A percentile compares a stretch with the other conserved stretches of the same genome.
Conservation (phyloP, 2,329 filamentous ascomycete species). For the Cadophora sp. region DNA sequence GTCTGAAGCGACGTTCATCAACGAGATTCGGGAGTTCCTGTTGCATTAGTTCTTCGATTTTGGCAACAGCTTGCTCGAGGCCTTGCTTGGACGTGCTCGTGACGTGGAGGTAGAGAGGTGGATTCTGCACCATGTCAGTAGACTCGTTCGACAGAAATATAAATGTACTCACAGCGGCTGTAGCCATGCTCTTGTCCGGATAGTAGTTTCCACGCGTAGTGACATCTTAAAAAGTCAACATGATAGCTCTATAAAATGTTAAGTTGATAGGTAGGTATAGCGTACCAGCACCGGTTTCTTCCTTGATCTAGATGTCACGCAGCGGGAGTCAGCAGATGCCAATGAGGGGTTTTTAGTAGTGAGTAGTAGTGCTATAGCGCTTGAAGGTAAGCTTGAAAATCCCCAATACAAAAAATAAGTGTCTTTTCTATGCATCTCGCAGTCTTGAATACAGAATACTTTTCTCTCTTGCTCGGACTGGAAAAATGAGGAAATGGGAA, state of each 20-base stretch:
- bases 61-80: slow-evolving; percentile 84
- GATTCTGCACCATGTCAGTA: slow-evolving; percentile 66
- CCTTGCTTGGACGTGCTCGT: slow-evolving; percentile 92
- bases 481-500: slow-evolving; percentile 11
- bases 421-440: slow-evolving; percentile 28
- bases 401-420: slow-evolving; percentile 55
- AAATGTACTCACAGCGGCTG: slow-evolving; percentile 73
- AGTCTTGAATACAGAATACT: slow-evolving; percentile 45
- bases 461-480: slow-evolving; percentile 24
- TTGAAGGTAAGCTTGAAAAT: slow-evolving; percentile 73
- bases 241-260: slow-evolving; percentile 51
- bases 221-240: slow-evolving; percentile 84
- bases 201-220: slow-evolving; percentile 97
- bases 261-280: slow-evolving; percentile 56
- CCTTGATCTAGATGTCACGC: slow-evolving; percentile 97
- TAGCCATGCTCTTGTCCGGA: slow-evolving; percentile 97
- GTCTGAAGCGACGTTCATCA: slow-evolving; percentile 90
- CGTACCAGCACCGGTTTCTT: slow-evolving; percentile 99
- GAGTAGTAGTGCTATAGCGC: slow-evolving; percentile 63
- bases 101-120: slow-evolving; percentile 92
- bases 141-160: neutral
- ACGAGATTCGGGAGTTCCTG: slow-evolving; percentile 95
- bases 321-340: slow-evolving; percentile 92
- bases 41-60: slow-evolving; percentile 95
- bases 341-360: slow-evolving; percentile 67